phyloP scores from a whole-genome alignment of 345 rosid species.

The Isatis tinctoria region DNA sequence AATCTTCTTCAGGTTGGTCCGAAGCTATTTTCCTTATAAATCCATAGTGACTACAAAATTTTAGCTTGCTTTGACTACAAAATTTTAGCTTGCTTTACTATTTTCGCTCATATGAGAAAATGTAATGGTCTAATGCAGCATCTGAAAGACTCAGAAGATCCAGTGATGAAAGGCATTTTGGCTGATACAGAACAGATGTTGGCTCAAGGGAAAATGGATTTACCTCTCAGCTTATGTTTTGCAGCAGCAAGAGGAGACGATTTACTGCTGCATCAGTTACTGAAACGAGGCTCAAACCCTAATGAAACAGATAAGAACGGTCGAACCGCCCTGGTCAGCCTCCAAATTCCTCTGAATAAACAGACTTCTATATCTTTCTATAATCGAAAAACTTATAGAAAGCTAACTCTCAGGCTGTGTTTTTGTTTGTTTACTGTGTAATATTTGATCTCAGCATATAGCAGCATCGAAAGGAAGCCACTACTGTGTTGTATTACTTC shows the following conservation, averaged over 20 bases:
- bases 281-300: conserved; percentile 64
- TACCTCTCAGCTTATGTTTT: conserved; percentile 75
- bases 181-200: conserved; percentile 67
- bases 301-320: conserved; percentile 59
- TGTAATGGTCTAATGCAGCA: conserved; percentile 46
- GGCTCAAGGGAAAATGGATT: conserved; percentile 70
- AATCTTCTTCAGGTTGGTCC: conserved; percentile 82
- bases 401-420: not conserved
- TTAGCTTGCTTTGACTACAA: not conserved
- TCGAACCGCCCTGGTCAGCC: conserved; percentile 62
- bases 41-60: not conserved
- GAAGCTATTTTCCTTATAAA: not conserved
- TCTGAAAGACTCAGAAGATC: conserved; percentile 59
- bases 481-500: conserved; percentile 59
- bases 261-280: conserved; percentile 65
- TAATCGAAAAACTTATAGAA: not conserved
- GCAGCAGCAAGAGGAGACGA: conserved; percentile 89
- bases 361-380: not conserved
- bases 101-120: not conserved
- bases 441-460: conserved; percentile 62
- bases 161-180: conserved; percentile 55
- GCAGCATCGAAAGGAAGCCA: conserved; percentile 73
- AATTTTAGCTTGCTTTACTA: not conserved
- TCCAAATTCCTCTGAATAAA: not conserved
- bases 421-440: not conserved